Evolutionary conservation across 345 rosid genomes (phyloP).

Genomic region (Eucalyptus cloeziana): DNA sequence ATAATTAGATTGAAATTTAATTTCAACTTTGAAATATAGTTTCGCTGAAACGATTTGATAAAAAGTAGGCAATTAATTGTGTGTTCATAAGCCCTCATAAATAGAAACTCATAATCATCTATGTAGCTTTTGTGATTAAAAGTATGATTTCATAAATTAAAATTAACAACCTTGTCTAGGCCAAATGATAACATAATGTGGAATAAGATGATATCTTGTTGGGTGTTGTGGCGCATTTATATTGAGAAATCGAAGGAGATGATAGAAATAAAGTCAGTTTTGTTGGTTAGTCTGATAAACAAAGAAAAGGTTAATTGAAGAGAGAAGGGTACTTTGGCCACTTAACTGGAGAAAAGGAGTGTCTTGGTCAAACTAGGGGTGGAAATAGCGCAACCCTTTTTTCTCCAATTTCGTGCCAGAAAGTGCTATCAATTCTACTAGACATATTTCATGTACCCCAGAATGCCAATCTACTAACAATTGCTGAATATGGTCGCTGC

Average conservation of each 20-base stretch:
- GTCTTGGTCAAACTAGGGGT: neutral
- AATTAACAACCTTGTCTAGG: neutral
- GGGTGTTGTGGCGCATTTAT: neutral
- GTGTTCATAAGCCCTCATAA: neutral
- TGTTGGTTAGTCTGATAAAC: neutral
- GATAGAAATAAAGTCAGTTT: neutral
- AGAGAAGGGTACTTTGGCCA: neutral
- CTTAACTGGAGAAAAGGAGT: neutral
- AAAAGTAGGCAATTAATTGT: neutral
- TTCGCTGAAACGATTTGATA: neutral
- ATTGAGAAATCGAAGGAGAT: neutral
- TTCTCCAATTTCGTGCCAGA: neutral
- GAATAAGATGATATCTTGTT: neutral
- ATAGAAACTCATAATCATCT: neutral
- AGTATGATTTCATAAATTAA: neutral
- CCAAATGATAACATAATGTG: neutral
- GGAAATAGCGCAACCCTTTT: neutral
- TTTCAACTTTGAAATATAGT: neutral
- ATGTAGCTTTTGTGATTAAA: neutral
- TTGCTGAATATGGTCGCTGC: neutral
- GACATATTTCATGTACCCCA: neutral
- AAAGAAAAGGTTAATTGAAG: neutral
- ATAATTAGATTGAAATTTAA: neutral
- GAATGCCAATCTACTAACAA: neutral
- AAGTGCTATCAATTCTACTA: neutral